Evolutionary conservation across 1,284 basidiomycete genomes (phyloP), one percentile per base, ranked within the genome.

Genomic region (Malassezia restricta): DNA sequence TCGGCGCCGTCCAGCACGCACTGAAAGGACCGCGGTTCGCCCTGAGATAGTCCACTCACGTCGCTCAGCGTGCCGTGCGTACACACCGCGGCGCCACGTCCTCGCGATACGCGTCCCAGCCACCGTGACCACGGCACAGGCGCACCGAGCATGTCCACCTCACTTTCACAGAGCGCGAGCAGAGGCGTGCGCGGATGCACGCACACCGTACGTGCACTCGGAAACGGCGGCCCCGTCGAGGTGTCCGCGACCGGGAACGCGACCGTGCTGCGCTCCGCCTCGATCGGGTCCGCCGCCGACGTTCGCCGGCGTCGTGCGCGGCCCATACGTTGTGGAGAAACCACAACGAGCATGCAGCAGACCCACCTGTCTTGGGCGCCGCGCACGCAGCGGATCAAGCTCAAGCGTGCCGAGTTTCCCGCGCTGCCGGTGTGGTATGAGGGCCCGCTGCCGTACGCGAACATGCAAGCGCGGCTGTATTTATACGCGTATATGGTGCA

Each of bases 41-140:
- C 37, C 6, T 9, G 15, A 9, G 29, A 12, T 7, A 29, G 20
- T 5, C 20, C 28, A 8, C 37, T 30, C 2, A 49, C 5, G 28
- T 49, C 31, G 4, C 9, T 20, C 15, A 49, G 24, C 8, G 9
- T 8, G 15, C 38, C 39, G 6, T 20, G 30, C 31, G 39, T 40
- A 15, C 53, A 55, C 6, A 50, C 53, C 11, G 12, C 29, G 9
- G 53, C 53, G 24, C 53, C 53, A 28, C 53, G 53, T 9, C 53
- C 53, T 15, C 40, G 37, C 9, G 43, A 33, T 6, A 47, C 30
- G 27, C 39, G 43, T n/a, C 30, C 31, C 17, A 55, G 31, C 53
- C 53, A 55, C 15, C 15, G 20, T 9, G 49, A 20, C n/a, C 40
- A 29, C 6, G 28, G n/a, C 15, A 43, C 53, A 31, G 9, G 20